Conservation (phyloP, 1,139 yeast genomes). For the Debaryomyces coudertii region DNA sequence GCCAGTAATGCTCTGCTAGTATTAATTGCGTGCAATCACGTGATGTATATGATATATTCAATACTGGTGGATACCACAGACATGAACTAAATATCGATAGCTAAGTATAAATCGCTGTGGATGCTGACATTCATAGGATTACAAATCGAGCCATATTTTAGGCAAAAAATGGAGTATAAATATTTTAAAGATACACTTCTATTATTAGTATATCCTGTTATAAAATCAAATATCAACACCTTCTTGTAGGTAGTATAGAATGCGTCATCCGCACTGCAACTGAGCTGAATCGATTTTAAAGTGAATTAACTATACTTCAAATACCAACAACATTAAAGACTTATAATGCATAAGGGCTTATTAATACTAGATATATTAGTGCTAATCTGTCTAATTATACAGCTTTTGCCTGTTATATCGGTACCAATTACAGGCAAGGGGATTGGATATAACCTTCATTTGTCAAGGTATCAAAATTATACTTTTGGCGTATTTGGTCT, state of each 20-base stretch:
- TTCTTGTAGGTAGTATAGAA: not conserved
- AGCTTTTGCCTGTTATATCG: constrained; percentile 45
- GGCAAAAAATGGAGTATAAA: too few species aligned
- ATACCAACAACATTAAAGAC: not conserved
- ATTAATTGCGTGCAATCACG: constrained; percentile 10
- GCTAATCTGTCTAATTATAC: constrained; percentile 36
- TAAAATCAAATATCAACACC: not conserved
- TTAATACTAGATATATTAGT: constrained; percentile 27
- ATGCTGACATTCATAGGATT: not conserved
- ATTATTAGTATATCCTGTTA: not conserved
- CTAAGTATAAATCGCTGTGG: too few species aligned
- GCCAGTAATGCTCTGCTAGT: not conserved
- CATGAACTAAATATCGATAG: too few species aligned
- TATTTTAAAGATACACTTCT: not conserved
- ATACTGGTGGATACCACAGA: not conserved
- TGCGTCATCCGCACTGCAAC: not conserved
- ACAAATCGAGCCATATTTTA: too few species aligned
- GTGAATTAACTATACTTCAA: not conserved
- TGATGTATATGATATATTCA: not conserved
- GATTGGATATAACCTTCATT: constrained; percentile 25
- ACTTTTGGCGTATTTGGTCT: constrained; percentile 52
- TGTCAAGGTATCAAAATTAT: constrained; percentile 34
- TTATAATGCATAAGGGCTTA: constrained; percentile 32
- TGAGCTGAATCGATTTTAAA: not conserved
- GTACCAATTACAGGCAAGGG: constrained; percentile 43